Percentiles rank a stretch among this genome's conserved stretches.
Conservation (phyloP, 352 stramenopile species). For the Phytophthora ohioensis region DNA sequence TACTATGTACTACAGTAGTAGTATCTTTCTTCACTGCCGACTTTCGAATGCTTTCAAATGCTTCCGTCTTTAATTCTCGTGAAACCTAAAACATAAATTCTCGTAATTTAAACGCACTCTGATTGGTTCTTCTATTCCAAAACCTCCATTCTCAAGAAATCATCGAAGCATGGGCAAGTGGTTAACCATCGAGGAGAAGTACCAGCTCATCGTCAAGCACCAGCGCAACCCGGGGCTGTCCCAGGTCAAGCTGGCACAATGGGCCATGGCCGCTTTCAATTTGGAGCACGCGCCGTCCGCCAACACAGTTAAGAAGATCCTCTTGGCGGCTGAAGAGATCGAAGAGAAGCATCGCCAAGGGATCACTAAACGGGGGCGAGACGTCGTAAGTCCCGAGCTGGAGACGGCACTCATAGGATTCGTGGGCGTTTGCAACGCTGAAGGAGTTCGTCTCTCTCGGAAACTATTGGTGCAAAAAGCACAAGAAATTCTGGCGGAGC, state of each 20-base stretch:
- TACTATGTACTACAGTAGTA: too few relatives aligned
- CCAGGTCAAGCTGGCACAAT: slow-evolving; percentile 34
- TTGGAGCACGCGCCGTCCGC: slow-evolving; percentile 22
- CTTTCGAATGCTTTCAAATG: too few relatives aligned
- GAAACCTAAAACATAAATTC: too few relatives aligned
- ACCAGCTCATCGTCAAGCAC: slow-evolving; percentile 34
- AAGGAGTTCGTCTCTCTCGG: slow-evolving; percentile 19
- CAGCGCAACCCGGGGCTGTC: slow-evolving; percentile 24
- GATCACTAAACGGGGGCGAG: slow-evolving; percentile 33
- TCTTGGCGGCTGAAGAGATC: slow-evolving; percentile 20
- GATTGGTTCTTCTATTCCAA: too few relatives aligned
- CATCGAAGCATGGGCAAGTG: slow-evolving; percentile 28
- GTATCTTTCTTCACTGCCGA: too few relatives aligned
- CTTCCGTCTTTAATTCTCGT: too few relatives aligned
- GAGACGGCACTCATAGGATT: slow-evolving; percentile 23
- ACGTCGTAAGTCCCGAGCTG: slow-evolving; percentile 35
- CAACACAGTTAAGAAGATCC: slow-evolving; percentile 36
- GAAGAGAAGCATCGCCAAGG: slow-evolving; percentile 33
- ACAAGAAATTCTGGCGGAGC: slow-evolving; percentile 24
- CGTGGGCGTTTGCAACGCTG: slow-evolving; percentile 13
- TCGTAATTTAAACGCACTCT: too few relatives aligned
- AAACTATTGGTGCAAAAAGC: slow-evolving; percentile 36
- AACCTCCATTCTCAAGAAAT: too few relatives aligned
- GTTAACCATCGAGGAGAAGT: slow-evolving; percentile 40
- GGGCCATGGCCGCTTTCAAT: slow-evolving; percentile 32